phyloP scores from a whole-genome alignment of 331 rosid species.

The Cydonia oblonga region DNA sequence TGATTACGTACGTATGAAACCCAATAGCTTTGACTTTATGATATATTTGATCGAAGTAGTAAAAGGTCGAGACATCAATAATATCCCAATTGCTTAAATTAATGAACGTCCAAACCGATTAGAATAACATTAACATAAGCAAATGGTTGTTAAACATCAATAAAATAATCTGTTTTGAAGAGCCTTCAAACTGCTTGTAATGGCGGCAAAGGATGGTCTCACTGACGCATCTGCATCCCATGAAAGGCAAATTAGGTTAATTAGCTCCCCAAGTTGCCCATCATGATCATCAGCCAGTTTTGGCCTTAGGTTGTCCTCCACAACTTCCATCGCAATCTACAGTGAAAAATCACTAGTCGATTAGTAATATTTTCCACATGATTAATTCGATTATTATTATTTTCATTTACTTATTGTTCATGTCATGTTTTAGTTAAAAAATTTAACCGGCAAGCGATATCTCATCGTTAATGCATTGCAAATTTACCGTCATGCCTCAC shows the following conservation, averaged over 20 bases:
- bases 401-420: neutral
- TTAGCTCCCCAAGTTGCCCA: conserved; percentile 33
- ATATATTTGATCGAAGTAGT: too few species aligned
- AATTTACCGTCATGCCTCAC: too few species aligned
- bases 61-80: too few species aligned
- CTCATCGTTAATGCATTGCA: too few species aligned
- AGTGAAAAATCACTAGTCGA: neutral
- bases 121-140: too few species aligned
- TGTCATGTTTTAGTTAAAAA: too few species aligned
- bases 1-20: too few species aligned
- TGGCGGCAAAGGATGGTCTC: conserved; percentile 51
- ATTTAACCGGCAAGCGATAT: too few species aligned
- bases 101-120: too few species aligned
- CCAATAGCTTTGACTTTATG: too few species aligned
- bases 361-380: neutral
- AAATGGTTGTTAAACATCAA: too few species aligned
- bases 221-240: conserved; percentile 43
- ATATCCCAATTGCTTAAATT: too few species aligned
- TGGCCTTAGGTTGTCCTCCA: conserved; percentile 54
- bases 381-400: neutral
- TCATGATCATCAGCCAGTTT: conserved; percentile 26
- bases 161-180: neutral
- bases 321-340: conserved; percentile 78
- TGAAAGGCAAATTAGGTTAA: conserved; percentile 30
- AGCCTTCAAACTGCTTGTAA: conserved; percentile 25